phyloP scores from a whole-genome alignment of 2,329 filamentous ascomycete species.

The Karstenula rhodostoma region DNA sequence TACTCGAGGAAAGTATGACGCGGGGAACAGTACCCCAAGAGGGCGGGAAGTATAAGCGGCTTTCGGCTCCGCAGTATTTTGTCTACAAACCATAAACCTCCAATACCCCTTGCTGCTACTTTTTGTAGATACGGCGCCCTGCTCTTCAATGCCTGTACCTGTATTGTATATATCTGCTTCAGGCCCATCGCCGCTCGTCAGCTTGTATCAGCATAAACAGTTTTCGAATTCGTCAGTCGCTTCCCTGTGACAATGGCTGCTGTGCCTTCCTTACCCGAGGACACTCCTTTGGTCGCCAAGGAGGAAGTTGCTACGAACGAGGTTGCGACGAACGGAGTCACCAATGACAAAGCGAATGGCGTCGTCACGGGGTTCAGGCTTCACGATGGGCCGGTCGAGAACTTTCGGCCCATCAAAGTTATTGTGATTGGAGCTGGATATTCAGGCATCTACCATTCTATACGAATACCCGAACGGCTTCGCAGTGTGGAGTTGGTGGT shows the following conservation, averaged over 20 bases:
- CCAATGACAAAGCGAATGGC: conserved; percentile 18
- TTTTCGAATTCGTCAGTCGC: background rate
- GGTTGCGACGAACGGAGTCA: conserved; percentile 18
- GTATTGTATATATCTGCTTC: conserved; percentile 18
- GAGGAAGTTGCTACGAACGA: conserved; percentile 16
- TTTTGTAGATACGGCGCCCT: background rate
- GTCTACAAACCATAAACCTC: background rate
- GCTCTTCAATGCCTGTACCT: conserved; percentile 21
- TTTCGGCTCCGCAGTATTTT: conserved; percentile 4
- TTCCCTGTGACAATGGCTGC: conserved; percentile 37
- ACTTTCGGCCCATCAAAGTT: conserved; percentile 52
- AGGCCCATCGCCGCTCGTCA: conserved; percentile 2
- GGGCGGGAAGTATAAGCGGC: conserved; percentile 7
- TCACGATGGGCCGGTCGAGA: conserved; percentile 52
- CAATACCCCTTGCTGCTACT: conserved; percentile 3
- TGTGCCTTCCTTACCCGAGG: conserved; percentile 37
- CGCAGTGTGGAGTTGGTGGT: conserved; percentile 52
- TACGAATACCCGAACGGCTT: conserved; percentile 53
- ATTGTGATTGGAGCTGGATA: conserved; percentile 57
- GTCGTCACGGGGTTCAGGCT: conserved; percentile 34
- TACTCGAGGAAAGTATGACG: background rate
- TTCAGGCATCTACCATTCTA: conserved; percentile 55
- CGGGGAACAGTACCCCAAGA: background rate
- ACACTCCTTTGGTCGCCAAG: conserved; percentile 21
- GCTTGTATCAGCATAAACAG: background rate